Percentiles rank a stretch among this genome's conserved stretches.
These are phyloP conservation scores for Pichia manshurica DNA, from an alignment of 805 yeast genomes.

Conservation along the genomic window DNA sequence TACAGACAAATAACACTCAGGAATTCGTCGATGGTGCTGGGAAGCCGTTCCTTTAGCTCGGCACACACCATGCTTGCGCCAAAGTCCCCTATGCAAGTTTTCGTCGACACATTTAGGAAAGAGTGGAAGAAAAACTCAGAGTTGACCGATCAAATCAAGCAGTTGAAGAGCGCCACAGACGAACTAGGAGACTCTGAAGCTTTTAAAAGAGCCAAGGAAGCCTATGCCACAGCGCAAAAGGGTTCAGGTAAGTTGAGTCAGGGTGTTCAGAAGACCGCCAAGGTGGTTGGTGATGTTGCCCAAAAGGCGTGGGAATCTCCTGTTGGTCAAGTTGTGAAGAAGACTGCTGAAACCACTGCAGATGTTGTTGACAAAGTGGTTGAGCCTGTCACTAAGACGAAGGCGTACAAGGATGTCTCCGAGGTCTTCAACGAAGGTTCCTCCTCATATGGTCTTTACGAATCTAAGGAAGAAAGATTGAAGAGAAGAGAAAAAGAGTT, in stretches of 20 bases:
- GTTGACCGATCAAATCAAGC: constrained; percentile 86
- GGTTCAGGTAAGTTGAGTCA: constrained; percentile 55
- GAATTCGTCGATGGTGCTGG: constrained; percentile 1
- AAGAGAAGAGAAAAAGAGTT: constrained; percentile 60
- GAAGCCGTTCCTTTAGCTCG: constrained; percentile 5
- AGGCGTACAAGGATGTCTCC: constrained; percentile 80
- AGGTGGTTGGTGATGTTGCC: constrained; percentile 85
- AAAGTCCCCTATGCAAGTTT: constrained; percentile 84
- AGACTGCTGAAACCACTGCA: constrained; percentile 76
- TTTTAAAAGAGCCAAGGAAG: constrained; percentile 86
- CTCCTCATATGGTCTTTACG: constrained; percentile 88
- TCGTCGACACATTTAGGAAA: constrained; percentile 81
- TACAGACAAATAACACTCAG: constrained; percentile 9
- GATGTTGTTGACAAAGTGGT: constrained; percentile 79
- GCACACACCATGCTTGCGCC: constrained; percentile 12
- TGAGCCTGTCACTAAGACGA: constrained; percentile 90
- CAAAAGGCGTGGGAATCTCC: constrained; percentile 94
- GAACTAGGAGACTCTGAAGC: constrained; percentile 91
- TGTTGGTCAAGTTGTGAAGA: constrained; percentile 82
- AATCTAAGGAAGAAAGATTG: constrained; percentile 75
- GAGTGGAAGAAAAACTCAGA: constrained; percentile 92
- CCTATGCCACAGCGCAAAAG: constrained; percentile 79
- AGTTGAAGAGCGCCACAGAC: constrained; percentile 93
- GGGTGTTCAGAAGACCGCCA: constrained; percentile 84
- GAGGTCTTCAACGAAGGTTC: constrained; percentile 92